phyloP scores from a whole-genome alignment of 257 asterid species.

The Solanum pennellii region DNA sequence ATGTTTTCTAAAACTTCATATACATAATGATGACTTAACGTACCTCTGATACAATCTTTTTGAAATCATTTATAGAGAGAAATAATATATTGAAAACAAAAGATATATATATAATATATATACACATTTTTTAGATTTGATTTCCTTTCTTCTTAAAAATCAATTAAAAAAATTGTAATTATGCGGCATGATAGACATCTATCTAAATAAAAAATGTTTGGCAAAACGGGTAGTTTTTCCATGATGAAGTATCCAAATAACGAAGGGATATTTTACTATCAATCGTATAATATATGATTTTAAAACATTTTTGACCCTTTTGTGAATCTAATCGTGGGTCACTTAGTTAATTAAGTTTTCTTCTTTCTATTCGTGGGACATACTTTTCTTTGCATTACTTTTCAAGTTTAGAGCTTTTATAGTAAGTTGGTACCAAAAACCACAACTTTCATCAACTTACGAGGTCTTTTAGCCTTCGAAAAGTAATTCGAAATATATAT shows the following conservation, averaged over 20 bases:
- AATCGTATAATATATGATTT: not conserved
- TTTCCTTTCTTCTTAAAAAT: not conserved
- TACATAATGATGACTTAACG: not conserved
- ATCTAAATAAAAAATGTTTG: not conserved
- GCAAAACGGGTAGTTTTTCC: not conserved
- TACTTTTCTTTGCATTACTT: not conserved
- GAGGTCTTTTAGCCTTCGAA: not conserved
- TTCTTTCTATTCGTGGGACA: not conserved
- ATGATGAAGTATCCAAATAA: not conserved
- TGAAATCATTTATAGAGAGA: no score
- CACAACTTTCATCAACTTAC: not conserved
- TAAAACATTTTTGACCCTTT: not conserved
- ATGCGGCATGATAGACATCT: not conserved
- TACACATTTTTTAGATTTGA: no score
- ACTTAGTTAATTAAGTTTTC: not conserved
- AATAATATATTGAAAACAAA: no score
- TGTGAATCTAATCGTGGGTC: not conserved
- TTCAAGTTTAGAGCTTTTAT: not conserved
- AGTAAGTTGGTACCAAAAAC: not conserved
- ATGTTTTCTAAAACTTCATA: no score
- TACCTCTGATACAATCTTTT: no score
- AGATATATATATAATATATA: no score
- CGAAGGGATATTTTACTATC: not conserved
- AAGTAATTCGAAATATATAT: not conserved
- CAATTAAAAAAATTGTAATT: no score